Evolutionary conservation across 192 early-diverging fungal species (phyloP), one percentile per base, ranked within the genome.

Genomic region (Geranomyces michiganensis): DNA sequence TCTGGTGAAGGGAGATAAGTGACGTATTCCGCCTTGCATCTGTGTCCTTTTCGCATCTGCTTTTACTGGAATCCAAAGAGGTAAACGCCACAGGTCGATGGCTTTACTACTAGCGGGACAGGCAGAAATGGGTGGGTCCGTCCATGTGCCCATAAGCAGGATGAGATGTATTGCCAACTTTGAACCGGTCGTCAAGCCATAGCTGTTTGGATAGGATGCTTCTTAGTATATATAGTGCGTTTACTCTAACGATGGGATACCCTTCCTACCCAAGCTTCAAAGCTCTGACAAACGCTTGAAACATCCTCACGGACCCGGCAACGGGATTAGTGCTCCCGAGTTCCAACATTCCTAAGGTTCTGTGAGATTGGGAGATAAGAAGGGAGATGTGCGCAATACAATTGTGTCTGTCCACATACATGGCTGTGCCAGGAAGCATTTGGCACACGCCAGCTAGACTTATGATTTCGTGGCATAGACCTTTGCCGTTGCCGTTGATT

Each of bases 321-420:
- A 76, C 70, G 4, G 68, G 59, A 43, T 76, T 69, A 0, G 32
- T 31, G 26, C 55, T 60, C 22, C 74, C 74, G 31, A 76, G 44
- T 45, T 76, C 74, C 36, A 76, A 32, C 74, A 76, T 76, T 14
- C 67, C 74, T n/a, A 76, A 44, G 1, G 74, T 76, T 36, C 58
- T 64, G 36, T 49, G 30, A 47, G 43, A 65, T 30, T 1, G 12
- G 19, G 43, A 15, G 31, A 60, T 8, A 3, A 33, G 3, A 17
- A 60, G 27, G 9, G 29, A 33, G 9, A 27, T 60, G 58, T 6
- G 29, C n/a, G n/a, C n/a, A n/a, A n/a, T n/a, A n/a, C n/a, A 27
- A 29, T 2, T 19, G 19, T 4, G 6, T 33, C 31, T 4, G 29
- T 60, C 27, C 3, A 53, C n/a, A 44, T 47, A 72, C 70, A 72